Conservation (phyloP, 2,329 filamentous ascomycete genomes). For the Penicillium sp. region DNA sequence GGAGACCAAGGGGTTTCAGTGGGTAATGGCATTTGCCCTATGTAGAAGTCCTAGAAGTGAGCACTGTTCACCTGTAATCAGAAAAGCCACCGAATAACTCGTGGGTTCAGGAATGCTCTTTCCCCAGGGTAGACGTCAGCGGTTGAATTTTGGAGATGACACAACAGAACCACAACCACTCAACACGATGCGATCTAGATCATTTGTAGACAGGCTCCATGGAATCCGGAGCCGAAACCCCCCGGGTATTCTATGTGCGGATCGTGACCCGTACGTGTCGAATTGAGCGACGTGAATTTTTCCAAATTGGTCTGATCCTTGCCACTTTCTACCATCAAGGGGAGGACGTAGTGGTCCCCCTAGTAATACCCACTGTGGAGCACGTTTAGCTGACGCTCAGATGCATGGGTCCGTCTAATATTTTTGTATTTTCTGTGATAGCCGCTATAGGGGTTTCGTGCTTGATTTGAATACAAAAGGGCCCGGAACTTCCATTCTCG, state of each 20-base stretch:
- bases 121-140: slow-evolving; percentile 1
- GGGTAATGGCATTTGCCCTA: slow-evolving; percentile 14
- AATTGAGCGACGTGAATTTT: slow-evolving; percentile 13
- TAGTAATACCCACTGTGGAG: slow-evolving; percentile 26
- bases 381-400: slow-evolving; percentile 19
- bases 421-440: slow-evolving; percentile 14
- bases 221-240: neutral
- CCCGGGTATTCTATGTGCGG: slow-evolving; percentile 2
- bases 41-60: neutral
- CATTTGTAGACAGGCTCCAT: neutral
- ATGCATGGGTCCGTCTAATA: slow-evolving; percentile 14
- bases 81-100: neutral
- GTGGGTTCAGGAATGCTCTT: neutral
- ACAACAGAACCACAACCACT: neutral
- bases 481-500: slow-evolving; percentile 1
- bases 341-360: slow-evolving; percentile 11
- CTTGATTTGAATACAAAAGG: slow-evolving; percentile 22
- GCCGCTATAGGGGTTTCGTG: slow-evolving; percentile 13
- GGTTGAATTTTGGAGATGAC: slow-evolving; percentile 1
- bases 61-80: neutral
- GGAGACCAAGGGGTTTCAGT: slow-evolving; percentile 4
- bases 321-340: slow-evolving; percentile 18
- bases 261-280: slow-evolving; percentile 6
- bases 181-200: neutral
- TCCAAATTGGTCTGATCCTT: slow-evolving; percentile 18